These are phyloP conservation scores for Colletotrichum gloeosporioides DNA, from an alignment of 2,329 filamentous ascomycete species.

Conservation along the genomic window DNA sequence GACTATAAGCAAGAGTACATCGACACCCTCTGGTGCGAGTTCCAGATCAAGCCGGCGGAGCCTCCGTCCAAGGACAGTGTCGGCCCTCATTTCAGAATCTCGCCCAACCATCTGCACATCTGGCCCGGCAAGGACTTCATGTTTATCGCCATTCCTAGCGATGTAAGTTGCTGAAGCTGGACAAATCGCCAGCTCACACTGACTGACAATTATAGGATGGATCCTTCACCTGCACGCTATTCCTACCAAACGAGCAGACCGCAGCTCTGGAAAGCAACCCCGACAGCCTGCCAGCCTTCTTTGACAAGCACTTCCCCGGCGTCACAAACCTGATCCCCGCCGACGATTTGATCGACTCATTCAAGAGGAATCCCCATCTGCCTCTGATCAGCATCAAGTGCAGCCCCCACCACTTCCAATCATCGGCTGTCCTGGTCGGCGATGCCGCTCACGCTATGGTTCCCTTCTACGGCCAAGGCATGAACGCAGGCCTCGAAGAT, in stretches of 20 bases:
- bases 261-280: constrained; percentile 68
- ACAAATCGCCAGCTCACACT: fast-evolving
- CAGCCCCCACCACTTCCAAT: constrained; percentile 80
- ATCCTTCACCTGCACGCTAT: constrained; percentile 94
- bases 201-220: constrained; percentile 64
- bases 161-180: constrained; percentile 43
- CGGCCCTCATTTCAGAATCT: constrained; percentile 71
- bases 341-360: constrained; percentile 74
- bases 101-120: constrained; percentile 93
- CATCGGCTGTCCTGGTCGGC: constrained; percentile 83
- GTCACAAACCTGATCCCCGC: constrained; percentile 76
- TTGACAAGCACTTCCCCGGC: constrained; percentile 85
- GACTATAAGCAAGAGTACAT: constrained; percentile 95
- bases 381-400: constrained; percentile 95
- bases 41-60: constrained; percentile 70
- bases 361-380: constrained; percentile 83
- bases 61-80: constrained; percentile 43
- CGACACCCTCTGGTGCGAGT: constrained; percentile 97
- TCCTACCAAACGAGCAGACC: constrained; percentile 78
- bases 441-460: constrained; percentile 98
- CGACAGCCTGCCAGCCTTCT: constrained; percentile 70
- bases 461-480: constrained; percentile 96
- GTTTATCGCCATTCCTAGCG: constrained; percentile 94
- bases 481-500: constrained; percentile 96
- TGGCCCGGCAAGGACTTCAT: constrained; percentile 95